Base-by-base conservation (phyloP, 306 rosid species). In the Rosa lucieae region DNA sequence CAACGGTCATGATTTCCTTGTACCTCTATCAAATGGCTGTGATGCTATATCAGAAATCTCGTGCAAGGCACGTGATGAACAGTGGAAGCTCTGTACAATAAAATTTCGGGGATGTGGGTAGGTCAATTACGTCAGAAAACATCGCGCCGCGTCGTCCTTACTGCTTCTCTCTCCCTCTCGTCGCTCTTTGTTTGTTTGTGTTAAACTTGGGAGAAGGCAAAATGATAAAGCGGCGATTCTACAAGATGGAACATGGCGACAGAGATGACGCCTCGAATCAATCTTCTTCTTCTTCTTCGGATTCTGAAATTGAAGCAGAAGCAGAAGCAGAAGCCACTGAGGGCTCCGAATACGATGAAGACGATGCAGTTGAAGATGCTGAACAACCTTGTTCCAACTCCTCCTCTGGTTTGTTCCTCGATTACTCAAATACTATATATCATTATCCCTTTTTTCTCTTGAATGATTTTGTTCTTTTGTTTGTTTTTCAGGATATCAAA, bases 221-320 rank as follows among this genome's bases (percentile, higher is more conserved):
- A 42, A 94, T 94, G 98, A 90, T 94, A 79, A 94, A 94, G 89
- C 89, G 97, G 87, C 83, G 88, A 49, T 94, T 89, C 89, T 94
- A 71, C 77, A 86, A 84, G 87, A 18, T 89, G 55, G 98, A 94
- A 43, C 94, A 88, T 47, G 94, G 85, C 43, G 92, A 86, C 66
- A 76, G 75, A 10, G 91, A 94, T 32, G 84, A 44, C 43, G 90
- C 85, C 69, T 84, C 94, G 0, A 91, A 88, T 82, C 59, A 86
- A 5, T 90, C 98, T 11, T 86, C 93, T 11, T 89, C 95, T 5
- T 91, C 83, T 78, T 84, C 83, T 78, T 84, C 86, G 12, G 93
- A 87, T 79, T 21, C 83, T 40, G 89, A 90, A 73, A 82, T 81
- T 32, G 85, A 83, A 48, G 71, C 70, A 17, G 2, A 61, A 17